Evolutionary conservation across 2,329 filamentous ascomycete species (phyloP).

Genomic region (Aotearoamyces nothofagi): DNA sequence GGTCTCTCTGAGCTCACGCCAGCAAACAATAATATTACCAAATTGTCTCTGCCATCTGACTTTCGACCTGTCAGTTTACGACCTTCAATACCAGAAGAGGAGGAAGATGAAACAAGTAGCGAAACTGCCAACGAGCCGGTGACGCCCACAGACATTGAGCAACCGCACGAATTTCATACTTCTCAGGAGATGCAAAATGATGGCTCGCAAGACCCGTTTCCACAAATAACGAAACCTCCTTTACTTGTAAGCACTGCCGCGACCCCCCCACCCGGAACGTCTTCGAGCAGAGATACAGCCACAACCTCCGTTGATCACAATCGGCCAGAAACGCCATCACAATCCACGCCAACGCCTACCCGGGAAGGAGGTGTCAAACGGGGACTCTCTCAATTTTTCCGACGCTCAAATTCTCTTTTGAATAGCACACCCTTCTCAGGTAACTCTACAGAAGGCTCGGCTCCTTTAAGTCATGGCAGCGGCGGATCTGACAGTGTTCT

Average conservation of each 20-base stretch:
- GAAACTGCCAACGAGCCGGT: conserved; percentile 44
- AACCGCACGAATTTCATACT: conserved; percentile 36
- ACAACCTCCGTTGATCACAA: conserved; percentile 6
- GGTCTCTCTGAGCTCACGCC: too few relatives aligned
- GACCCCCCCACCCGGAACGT: conserved; percentile 9
- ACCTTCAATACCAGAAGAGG: conserved; percentile 38
- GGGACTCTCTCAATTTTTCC: conserved; percentile 24
- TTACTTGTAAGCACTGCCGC: conserved; percentile 12
- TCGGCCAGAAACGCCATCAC: conserved; percentile 1
- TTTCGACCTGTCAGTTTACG: conserved; percentile 29
- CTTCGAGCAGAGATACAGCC: conserved; percentile 26
- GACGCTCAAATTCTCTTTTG: conserved; percentile 2
- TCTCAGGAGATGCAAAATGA: conserved; percentile 18
- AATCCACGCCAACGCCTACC: not conserved
- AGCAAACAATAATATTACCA: too few relatives aligned
- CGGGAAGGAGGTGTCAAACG: not conserved
- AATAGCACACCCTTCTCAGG: not conserved
- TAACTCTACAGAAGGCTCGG: not conserved
- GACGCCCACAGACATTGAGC: conserved; percentile 42
- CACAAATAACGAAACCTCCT: conserved; percentile 7
- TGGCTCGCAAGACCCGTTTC: conserved; percentile 3
- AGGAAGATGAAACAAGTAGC: conserved; percentile 40
- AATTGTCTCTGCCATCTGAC: conserved; percentile 12
- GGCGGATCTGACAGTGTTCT: conserved; percentile 15
- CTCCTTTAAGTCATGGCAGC: conserved; percentile 5